A percentile compares a stretch with the other conserved stretches of the same genome.
Conservation (phyloP, 352 stramenopile genomes). For the Pythium myriotylum region DNA sequence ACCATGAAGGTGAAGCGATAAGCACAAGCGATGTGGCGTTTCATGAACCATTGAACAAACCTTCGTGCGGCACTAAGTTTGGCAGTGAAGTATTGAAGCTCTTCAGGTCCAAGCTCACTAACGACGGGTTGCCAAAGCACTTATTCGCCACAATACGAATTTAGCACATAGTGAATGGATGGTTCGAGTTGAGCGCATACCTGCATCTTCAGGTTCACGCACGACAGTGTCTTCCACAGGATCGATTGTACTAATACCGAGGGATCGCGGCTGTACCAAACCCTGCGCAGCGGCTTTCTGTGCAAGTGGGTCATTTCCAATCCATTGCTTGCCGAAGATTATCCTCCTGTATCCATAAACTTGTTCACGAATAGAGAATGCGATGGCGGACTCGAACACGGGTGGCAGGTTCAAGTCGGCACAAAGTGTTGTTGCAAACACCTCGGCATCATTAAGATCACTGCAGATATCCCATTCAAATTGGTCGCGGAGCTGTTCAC, state of each 20-base stretch:
- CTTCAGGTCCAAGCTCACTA: slow-evolving; percentile 70
- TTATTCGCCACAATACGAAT: slow-evolving; percentile 14
- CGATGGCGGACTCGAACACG: slow-evolving; percentile 60
- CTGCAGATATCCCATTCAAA: slow-evolving; percentile 81
- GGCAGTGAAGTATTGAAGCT: slow-evolving; percentile 65
- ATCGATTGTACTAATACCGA: slow-evolving; percentile 56
- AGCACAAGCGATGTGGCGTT: too few relatives aligned
- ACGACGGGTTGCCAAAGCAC: slow-evolving; percentile 72
- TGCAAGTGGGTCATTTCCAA: slow-evolving; percentile 46
- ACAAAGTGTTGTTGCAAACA: slow-evolving; percentile 60
- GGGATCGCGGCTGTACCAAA: slow-evolving; percentile 2
- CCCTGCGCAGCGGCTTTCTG: slow-evolving; percentile 15
- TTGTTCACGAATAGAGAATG: slow-evolving; percentile 79
- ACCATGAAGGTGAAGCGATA: neutral
- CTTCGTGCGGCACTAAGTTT: slow-evolving; percentile 27
- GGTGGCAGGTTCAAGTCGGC: slow-evolving; percentile 57
- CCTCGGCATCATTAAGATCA: slow-evolving; percentile 44
- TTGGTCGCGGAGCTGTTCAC: slow-evolving; percentile 64
- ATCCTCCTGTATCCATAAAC: slow-evolving; percentile 63
- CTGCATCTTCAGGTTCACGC: slow-evolving; percentile 45
- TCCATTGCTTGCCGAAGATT: slow-evolving; percentile 54
- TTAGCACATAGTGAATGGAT: too few relatives aligned
- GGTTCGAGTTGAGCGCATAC: neutral
- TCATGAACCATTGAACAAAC: slow-evolving; percentile 5
- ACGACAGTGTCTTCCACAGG: slow-evolving; percentile 47